Base-by-base conservation (phyloP, 495 filamentous ascomycete genomes). In the Hyaloscypha finlandica region DNA sequence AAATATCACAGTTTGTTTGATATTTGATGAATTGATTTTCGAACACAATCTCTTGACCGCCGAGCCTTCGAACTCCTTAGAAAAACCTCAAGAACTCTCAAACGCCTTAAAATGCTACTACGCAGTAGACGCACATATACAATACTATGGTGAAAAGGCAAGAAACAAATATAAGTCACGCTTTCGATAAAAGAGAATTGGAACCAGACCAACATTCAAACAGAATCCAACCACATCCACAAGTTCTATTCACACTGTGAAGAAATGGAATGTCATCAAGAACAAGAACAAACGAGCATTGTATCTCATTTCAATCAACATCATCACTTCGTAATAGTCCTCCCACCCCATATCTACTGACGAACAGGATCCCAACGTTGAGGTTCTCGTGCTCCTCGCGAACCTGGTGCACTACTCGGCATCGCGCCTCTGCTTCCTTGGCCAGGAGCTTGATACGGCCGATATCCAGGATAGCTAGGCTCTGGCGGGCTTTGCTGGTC, bases 291-390 rank as follows among this genome's bases (percentile, higher is more conserved):
- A 39, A 64, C 31, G 45, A 48, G 39, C 61, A 52, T 30, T 42
- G 42, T 53, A 52, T 64, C 52, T 33, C 61, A 63, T 19, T 20
- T 53, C 48, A 92, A 92, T 33, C n/a, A 56, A 56, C 53, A 33
- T 48, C 33, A 48, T 61, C 22, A 61, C 32, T 9, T 63, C 66
- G 60, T 59, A 29, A 67, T 53, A 5, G 3, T 39, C 57, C 57
- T 22, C 37, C 32, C 20, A 8, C n/a, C 2, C 33, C 35, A 48
- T 22, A 25, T 48, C 25, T 58, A 71, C 53, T 59, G 56, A 8
- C 57, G 64, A 8, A 73, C 71, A 25, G 71, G 71, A 64, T 73
- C 71, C 71, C 71, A 73, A 5, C 58, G 25, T 45, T 73, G 65
- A 22, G 71, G 71, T 61, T 70, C 67, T 32, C 61, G 60, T 51